Base-by-base conservation (phyloP, 371 early-diverging fungal species). In the Rhizoclosmatium hyalinum region DNA sequence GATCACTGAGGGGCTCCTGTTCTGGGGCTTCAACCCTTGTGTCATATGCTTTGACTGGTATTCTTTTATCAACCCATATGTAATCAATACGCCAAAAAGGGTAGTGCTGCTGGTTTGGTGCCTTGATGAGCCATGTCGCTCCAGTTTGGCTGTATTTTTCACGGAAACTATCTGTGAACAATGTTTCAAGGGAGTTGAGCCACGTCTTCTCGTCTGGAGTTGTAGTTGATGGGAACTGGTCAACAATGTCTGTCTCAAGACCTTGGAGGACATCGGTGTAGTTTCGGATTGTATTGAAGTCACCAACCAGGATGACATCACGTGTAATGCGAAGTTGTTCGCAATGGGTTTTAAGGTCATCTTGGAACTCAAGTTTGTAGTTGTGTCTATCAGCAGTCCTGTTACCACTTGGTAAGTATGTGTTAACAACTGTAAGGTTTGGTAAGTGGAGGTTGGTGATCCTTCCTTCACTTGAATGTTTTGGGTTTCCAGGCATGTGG, bases 341-440 rank as follows among this genome's bases (percentile, higher is more conserved):
- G 17, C 14, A 32, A 47, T 41, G 47, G 3, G 41, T 41, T 12
- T 12, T 42, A 19, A 72, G 47, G 5, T 65, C 50, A 4, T 63
- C 8, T 4, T 63, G 46, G 65, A 72, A 72, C 12, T 72, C 10
- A 50, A 72, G 46, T 47, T 72, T 72, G 64, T 19, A 61, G 6
- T 64, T 14, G 5, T 65, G 65, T 8, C 73, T 46, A 32, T 64
- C 8, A 19, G 12, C 21, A 41, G 12, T 3, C 3, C 54, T 4
- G 5, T 62, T 47, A 4, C 73, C 73, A 41, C 64, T 72, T 39
- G 73, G 73, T 44, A 72, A 62, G 41, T 72, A 72, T 14, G 64
- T 65, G 41, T 72, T 72, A 64, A 72, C 56, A 61, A 72, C 32
- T 17, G 55, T 19, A 19, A 17, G 32, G 17, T 32, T 32, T 12